Percentiles rank a stretch among this genome's conserved stretches.
Evolutionary conservation across 192 early-diverging fungal species (phyloP).

Genomic region (Coemansia sp.): DNA sequence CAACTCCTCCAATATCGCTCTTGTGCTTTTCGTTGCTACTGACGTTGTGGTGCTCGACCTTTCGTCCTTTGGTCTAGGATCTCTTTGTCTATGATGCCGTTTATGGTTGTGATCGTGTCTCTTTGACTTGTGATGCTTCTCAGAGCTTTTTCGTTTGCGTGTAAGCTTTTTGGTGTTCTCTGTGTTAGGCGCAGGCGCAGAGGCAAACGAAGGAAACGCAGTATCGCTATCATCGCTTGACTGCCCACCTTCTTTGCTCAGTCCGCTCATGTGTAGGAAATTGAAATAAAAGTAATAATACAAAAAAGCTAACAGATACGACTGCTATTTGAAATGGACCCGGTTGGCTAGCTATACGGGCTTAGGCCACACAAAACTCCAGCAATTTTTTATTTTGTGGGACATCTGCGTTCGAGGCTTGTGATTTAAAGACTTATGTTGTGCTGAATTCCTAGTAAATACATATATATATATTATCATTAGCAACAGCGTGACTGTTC

Average conservation of each 20-base stretch:
- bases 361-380: too few relatives aligned
- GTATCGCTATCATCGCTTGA: constrained; percentile 30
- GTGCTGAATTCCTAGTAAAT: too few relatives aligned
- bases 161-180: background rate
- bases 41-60: background rate
- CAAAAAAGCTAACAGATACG: too few relatives aligned
- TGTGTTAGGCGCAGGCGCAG: constrained; percentile 11
- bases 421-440: too few relatives aligned
- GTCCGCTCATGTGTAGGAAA: background rate
- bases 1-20: constrained; percentile 9
- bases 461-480: background rate
- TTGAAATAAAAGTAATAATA: background rate
- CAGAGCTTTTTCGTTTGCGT: constrained; percentile 2
- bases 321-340: too few relatives aligned
- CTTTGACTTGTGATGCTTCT: constrained; percentile 3
- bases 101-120: background rate
- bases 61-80: background rate
- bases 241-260: background rate
- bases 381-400: too few relatives aligned
- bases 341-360: too few relatives aligned
- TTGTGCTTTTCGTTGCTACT: background rate
- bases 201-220: constrained; percentile 28
- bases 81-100: background rate
- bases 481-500: background rate
- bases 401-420: too few relatives aligned